Evolutionary conservation across 2,329 filamentous ascomycete genomes (phyloP), one percentile per base, ranked within the genome.

Genomic region (Fusarium nygamai): DNA sequence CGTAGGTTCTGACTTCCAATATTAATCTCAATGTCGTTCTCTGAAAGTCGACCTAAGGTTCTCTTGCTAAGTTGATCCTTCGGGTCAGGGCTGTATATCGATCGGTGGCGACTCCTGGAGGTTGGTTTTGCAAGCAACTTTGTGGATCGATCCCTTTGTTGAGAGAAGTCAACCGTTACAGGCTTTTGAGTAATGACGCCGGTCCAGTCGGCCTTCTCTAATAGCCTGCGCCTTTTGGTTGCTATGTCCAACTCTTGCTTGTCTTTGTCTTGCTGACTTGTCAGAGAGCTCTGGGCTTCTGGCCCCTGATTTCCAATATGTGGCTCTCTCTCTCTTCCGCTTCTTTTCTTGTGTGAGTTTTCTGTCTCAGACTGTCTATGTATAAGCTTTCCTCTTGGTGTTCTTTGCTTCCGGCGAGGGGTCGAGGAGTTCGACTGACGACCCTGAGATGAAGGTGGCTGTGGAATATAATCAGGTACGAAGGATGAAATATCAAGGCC

Each of bases 131-230:
- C 20, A 47, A n/a, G n/a, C 22, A 36, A 24, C 24, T 31, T 27
- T 12, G 27, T 17, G 24, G 20, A 34, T 31, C 19, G 47, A 22
- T 63, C 61, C 29, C 47, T 66, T 29, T 71, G 67, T 51, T 67
- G 67, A 11, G 76, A 64, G 48, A 76, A 78, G 17, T 77, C 67
- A 13, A 76, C 63, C 4, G 67, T 48, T 20, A 81, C 67, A 14
- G 78, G 72, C 54, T 81, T 83, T 51, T 83, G 81, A 17, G 81
- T 57, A 24, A 66, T 68, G 12, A 82, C 67, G 8, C 82, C 81
- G 1, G 77, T 78, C 81, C 82, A 84, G 38, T 81, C 78, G 17
- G 53, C 61, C 47, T 76, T 78, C 16, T 77, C 58, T 24, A 82
- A 64, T 8, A 82, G 67, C 50, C 43, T 76, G 29, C 69, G 75